Evolutionary conservation across 129 eudicot species (phyloP), one percentile per base, ranked within the genome.

Genomic region (Tanacetum coccineum): DNA sequence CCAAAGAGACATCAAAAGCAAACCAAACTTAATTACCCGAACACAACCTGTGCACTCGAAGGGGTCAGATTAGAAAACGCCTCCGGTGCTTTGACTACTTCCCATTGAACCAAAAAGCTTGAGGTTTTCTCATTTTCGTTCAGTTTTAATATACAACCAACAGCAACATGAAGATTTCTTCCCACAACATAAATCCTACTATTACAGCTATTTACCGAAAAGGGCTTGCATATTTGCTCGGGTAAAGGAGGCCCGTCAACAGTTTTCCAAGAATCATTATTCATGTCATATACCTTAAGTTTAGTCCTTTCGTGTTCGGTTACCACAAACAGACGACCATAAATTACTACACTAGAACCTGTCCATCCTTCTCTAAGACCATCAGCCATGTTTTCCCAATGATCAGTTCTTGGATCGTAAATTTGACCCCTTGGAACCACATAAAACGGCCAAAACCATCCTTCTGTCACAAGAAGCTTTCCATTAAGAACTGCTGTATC

Each of bases 291-390:
- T n/a, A 91, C 96, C 79, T 91, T 91, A 56, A 91, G 79, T 59
- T 82, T 91, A 46, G 82, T 83, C 76, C 98, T 83, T 71, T 91
- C 98, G 40, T 91, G 98, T 49, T 91, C 98, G 0, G 98, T 76
- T 14, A 91, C 94, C 51, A 91, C 96, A 71, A 91, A 88, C 68
- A 91, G 73, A 47, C 58, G 87, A 57, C 87, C 89, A 49, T 70
- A 71, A 48, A 88, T 52, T 45, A 91, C 98, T 1, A 84, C 88
- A 61, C 96, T 91, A 0, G 98, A 85, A 2, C 98, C 96, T 2
- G 98, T 91, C 98, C 98, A 91, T 13, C 98, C 98, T 74, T 87
- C 96, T 15, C 98, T 65, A 22, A 91, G 65, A 21, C 98, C 96
- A 28, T 64, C 49, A 1, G 91, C 85, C 98, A 91, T 88, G 57